phyloP scores from a whole-genome alignment of 2,329 filamentous ascomycete genomes.

The Fusarium siculi region DNA sequence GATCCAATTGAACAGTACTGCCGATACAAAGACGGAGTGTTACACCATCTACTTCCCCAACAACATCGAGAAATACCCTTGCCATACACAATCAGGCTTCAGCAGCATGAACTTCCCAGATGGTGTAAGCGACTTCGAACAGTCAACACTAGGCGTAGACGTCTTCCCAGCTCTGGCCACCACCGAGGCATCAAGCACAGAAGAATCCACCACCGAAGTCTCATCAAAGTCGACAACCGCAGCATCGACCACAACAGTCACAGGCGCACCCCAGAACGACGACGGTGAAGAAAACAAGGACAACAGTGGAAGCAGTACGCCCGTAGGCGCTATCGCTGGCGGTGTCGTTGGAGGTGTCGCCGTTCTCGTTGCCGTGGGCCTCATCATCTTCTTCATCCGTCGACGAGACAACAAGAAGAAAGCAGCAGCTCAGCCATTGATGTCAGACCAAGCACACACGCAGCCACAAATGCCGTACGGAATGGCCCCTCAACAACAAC shows the following conservation, averaged over 20 bases:
- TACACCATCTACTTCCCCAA: constrained; percentile 23
- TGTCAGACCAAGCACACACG: constrained; percentile 2
- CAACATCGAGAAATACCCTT: constrained; percentile 11
- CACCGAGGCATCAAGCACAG: constrained; percentile 1
- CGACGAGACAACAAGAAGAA: constrained; percentile 25
- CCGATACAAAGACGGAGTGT: background rate
- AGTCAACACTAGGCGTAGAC: background rate
- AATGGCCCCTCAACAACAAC: constrained; percentile 2
- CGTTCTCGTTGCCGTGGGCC: constrained; percentile 4
- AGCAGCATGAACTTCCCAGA: constrained; percentile 18
- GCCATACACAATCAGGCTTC: constrained; percentile 7
- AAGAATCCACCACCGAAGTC: background rate
- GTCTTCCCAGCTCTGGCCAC: constrained; percentile 9
- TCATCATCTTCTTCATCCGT: constrained; percentile 23
- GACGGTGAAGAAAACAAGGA: background rate
- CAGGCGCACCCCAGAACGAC: background rate
- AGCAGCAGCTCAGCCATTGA: constrained; percentile 4
- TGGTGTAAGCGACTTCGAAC: background rate
- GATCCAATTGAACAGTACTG: constrained; percentile 8
- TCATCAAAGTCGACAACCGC: background rate
- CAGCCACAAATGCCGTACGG: constrained; percentile 18
- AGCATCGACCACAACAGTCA: background rate
- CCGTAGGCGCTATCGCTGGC: constrained; percentile 23
- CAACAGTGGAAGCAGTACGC: background rate
- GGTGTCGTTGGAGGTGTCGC: constrained; percentile 31